Base-by-base conservation (phyloP, 305 asterid genomes). In the Stenogyne calaminthoides region DNA sequence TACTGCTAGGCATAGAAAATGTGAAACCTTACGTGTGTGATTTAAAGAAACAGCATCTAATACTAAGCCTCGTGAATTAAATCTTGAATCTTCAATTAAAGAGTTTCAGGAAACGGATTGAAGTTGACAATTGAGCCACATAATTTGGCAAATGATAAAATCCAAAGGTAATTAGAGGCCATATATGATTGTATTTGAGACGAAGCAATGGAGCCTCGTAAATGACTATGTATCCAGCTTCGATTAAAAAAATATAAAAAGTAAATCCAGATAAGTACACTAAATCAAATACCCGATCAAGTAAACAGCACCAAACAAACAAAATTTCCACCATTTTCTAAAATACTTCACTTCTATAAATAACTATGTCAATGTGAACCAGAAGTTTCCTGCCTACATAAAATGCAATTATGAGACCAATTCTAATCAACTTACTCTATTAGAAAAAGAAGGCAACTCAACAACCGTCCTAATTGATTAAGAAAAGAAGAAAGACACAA, bases 331-430 rank as follows among this genome's bases (percentile, higher is more conserved):
- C 56, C 73, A 47, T 25, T 58, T 29, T 20, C 71, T 49, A 54
- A 60, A 67, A 44, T 19, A 34, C 52, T 19, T 7, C 58, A 67
- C 73, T 72, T 63, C 76, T 65, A 71, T 9, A 51, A 58, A 44
- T 3, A 72, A 74, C 56, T 37, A 64, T 19, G 63, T 60, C 22
- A 73, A 63, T 72, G 57, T 55, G 29, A 25, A 52, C 59, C 39
- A 54, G 16, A 39, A 73, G 46, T 63, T 63, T 6, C 73, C 69
- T n/a, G 67, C 19, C 49, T 40, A 12, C 11, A 61, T 7, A 44
- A 47, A 56, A 77, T 34, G 27, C 69, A 69, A 68, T 36, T 59
- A 55, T 25, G 67, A 44, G 14, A 68, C 77, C 75, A 75, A 69
- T 22, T 55, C 10, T 59, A 69, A 15, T 36, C 22, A 55, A 51